Evolutionary conservation across 2,329 filamentous ascomycete species (phyloP).

Genomic region (Monosporascus ibericus): DNA sequence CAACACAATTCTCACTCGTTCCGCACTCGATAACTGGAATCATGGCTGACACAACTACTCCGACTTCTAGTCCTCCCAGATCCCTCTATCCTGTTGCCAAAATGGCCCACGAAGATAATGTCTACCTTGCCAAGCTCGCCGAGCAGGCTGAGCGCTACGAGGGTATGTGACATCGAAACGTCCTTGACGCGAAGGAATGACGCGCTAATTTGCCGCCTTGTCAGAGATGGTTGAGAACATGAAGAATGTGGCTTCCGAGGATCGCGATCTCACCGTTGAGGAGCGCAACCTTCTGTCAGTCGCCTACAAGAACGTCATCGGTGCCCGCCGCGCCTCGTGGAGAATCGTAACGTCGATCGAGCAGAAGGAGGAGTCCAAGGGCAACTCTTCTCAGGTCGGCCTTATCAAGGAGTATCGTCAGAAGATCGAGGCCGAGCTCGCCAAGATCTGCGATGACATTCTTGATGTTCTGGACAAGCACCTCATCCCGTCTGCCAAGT

Average conservation of each 20-base stretch:
- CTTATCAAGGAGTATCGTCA: slow-evolving; percentile 98
- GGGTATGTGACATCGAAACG: slow-evolving; percentile 54
- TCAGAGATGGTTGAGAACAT: slow-evolving; percentile 99
- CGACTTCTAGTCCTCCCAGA: slow-evolving; percentile 15
- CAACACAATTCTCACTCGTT: slow-evolving; percentile 1
- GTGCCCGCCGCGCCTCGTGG: slow-evolving; percentile 93
- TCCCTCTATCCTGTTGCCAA: slow-evolving; percentile 40
- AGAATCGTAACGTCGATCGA: slow-evolving; percentile 98
- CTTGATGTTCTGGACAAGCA: slow-evolving; percentile 90
- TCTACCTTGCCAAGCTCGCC: slow-evolving; percentile 99
- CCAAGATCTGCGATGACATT: slow-evolving; percentile 97
- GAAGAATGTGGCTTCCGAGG: slow-evolving; percentile 92
- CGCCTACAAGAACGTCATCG: slow-evolving; percentile 99
- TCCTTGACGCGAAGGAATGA: slow-evolving; percentile 1
- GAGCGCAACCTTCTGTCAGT: slow-evolving; percentile 97
- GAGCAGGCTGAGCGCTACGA: slow-evolving; percentile 99
- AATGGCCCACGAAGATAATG: slow-evolving; percentile 99
- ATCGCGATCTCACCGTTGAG: slow-evolving; percentile 79
- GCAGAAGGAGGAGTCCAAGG: slow-evolving; percentile 99
- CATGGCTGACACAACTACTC: slow-evolving; percentile 17
- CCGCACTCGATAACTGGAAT: slow-evolving; percentile 3
- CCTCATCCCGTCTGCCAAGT: slow-evolving; percentile 89
- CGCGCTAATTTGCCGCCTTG: slow-evolving; percentile 12
- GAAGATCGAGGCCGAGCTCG: slow-evolving; percentile 96
- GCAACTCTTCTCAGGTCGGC: slow-evolving; percentile 82